Percentiles rank a stretch among this genome's conserved stretches.
Conservation (phyloP, 2,329 filamentous ascomycete genomes). For the Drechslerella stenobrocha region DNA sequence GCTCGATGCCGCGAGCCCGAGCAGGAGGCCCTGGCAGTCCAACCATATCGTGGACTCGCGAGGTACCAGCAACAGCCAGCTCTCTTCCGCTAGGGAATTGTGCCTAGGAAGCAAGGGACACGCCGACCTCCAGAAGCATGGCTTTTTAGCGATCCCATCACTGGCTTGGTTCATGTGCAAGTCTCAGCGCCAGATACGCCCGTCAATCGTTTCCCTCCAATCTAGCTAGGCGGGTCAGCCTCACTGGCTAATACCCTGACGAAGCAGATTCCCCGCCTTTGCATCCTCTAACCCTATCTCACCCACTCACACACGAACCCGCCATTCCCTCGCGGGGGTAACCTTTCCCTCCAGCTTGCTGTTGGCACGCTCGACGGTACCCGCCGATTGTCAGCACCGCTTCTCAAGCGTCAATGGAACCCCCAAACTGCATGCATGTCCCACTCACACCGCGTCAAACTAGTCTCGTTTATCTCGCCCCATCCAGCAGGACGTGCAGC, state of each 20-base stretch:
- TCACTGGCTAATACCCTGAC: background rate
- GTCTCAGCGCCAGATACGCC: no score
- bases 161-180: background rate
- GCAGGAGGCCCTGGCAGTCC: constrained; percentile 12
- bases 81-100: constrained; percentile 7
- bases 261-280: background rate
- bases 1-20: constrained; percentile 9
- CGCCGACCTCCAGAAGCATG: constrained; percentile 7
- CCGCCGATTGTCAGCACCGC: no score
- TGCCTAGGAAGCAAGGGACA: constrained; percentile 48
- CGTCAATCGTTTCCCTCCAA: no score
- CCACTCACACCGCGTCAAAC: background rate
- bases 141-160: constrained; percentile 2
- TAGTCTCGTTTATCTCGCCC: constrained; percentile 4
- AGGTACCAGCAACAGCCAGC: constrained; percentile 28
- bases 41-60: constrained; percentile 24
- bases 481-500: background rate
- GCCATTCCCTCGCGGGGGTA: background rate
- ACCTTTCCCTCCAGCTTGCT: background rate
- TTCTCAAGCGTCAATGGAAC: no score
- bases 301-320: background rate
- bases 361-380: background rate
- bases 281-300: no score
- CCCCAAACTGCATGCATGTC: background rate
- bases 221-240: no score